These are phyloP conservation scores for Solanum rostratum DNA, from an alignment of 257 asterid genomes.

Conservation along the genomic window DNA sequence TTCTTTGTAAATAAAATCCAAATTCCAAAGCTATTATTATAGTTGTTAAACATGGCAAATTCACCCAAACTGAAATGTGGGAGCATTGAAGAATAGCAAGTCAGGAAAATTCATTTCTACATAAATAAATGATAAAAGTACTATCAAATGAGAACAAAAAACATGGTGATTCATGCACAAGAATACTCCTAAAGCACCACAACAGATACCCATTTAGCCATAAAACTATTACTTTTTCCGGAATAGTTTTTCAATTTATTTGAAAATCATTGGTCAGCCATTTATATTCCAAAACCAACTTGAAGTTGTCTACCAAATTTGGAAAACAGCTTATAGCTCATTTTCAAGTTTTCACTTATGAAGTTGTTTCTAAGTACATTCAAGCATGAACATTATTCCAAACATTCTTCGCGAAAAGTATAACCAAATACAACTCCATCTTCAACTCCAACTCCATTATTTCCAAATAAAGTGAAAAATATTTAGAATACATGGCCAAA, in stretches of 20 bases:
- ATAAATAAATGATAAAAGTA: neutral
- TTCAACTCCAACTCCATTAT: neutral
- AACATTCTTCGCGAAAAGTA: neutral
- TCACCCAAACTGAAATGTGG: neutral
- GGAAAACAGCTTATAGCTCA: neutral
- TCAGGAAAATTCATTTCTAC: neutral
- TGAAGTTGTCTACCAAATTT: neutral
- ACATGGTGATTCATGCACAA: neutral
- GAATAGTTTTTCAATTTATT: neutral
- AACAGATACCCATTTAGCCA: neutral
- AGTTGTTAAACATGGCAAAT: neutral
- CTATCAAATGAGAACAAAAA: neutral
- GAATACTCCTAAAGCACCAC: neutral
- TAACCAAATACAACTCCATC: neutral
- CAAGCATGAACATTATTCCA: neutral
- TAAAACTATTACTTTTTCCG: neutral
- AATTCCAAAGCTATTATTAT: neutral
- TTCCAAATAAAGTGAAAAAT: neutral
- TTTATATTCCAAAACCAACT: neutral
- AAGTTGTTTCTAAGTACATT: neutral
- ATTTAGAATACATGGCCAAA: neutral
- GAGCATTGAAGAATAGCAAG: neutral
- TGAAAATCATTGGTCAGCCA: neutral
- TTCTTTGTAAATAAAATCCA: neutral
- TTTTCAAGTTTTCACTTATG: neutral